Conservation (phyloP, 768 basidiomycete species). For the Lyophyllum decastes region DNA sequence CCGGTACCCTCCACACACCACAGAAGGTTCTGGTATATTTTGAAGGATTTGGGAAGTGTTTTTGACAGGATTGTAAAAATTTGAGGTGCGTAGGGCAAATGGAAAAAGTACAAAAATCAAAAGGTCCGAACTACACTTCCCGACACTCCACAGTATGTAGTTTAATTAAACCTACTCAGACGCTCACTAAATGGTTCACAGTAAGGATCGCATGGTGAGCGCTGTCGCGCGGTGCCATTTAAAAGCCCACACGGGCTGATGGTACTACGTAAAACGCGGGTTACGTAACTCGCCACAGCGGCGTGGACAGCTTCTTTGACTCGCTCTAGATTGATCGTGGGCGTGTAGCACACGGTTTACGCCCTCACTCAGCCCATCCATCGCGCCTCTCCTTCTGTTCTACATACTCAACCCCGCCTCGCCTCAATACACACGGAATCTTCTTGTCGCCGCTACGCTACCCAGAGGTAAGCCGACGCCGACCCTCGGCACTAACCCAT, state of each 20-base stretch:
- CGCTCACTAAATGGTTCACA: not conserved
- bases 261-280: not conserved
- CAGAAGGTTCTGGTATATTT: too few relatives aligned
- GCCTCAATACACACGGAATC: not conserved
- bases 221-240: not conserved
- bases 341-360: slow-evolving; percentile 21
- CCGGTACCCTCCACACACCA: too few relatives aligned
- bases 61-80: too few relatives aligned
- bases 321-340: slow-evolving; percentile 17
- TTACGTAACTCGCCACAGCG: slow-evolving; percentile 20
- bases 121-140: too few relatives aligned
- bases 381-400: not conserved
- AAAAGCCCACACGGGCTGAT: not conserved
- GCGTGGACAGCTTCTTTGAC: slow-evolving; percentile 2
- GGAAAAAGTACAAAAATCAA: too few relatives aligned
- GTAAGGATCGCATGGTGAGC: not conserved
- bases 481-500: not conserved
- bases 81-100: too few relatives aligned
- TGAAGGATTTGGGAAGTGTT: too few relatives aligned
- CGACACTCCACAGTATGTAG: too few relatives aligned
- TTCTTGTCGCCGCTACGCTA: not conserved
- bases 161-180: not conserved
- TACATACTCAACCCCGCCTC: not conserved
- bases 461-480: not conserved
- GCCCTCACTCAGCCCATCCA: slow-evolving; percentile 12